Percentiles rank a stretch among this genome's conserved stretches.
phyloP scores from a whole-genome alignment of 768 basidiomycete species.

The Xerocomus spinulosus region DNA sequence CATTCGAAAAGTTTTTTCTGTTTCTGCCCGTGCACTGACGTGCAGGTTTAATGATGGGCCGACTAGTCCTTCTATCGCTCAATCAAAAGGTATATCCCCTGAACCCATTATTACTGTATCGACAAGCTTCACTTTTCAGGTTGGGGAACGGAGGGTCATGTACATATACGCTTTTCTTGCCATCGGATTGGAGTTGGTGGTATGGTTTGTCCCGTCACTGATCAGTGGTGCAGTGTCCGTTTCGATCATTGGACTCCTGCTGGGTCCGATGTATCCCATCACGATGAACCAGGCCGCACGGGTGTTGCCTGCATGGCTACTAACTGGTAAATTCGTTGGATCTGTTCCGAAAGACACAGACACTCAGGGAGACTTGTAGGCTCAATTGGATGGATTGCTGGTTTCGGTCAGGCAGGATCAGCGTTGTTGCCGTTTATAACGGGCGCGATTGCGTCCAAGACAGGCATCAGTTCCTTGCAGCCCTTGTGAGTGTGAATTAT shows the following conservation, averaged over 20 bases:
- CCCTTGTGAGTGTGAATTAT: slow-evolving; percentile 26
- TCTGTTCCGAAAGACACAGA: background rate
- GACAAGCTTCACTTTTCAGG: slow-evolving; percentile 20
- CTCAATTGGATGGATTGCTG: slow-evolving; percentile 65
- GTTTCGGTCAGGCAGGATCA: slow-evolving; percentile 66
- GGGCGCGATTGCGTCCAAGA: slow-evolving; percentile 58
- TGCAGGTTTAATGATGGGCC: slow-evolving; percentile 54
- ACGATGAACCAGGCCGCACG: slow-evolving; percentile 66
- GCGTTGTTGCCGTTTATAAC: slow-evolving; percentile 72
- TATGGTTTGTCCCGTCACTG: slow-evolving; percentile 56
- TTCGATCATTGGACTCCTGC: slow-evolving; percentile 48
- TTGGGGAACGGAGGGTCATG: slow-evolving; percentile 52
- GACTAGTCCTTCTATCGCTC: slow-evolving; percentile 50
- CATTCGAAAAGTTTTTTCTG: background rate
- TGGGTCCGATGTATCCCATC: slow-evolving; percentile 52
- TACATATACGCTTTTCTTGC: slow-evolving; percentile 49
- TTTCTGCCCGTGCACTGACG: background rate
- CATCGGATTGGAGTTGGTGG: slow-evolving; percentile 50
- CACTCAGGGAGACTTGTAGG: slow-evolving; percentile 27
- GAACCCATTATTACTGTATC: background rate
- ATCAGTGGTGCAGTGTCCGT: slow-evolving; percentile 53
- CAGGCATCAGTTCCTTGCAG: slow-evolving; percentile 45
- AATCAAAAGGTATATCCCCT: slow-evolving; percentile 41
- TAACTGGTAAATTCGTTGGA: slow-evolving; percentile 36
- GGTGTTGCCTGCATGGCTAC: slow-evolving; percentile 66